Conservation (phyloP, 805 yeast species). For the Sugiyamaella marilandica region DNA sequence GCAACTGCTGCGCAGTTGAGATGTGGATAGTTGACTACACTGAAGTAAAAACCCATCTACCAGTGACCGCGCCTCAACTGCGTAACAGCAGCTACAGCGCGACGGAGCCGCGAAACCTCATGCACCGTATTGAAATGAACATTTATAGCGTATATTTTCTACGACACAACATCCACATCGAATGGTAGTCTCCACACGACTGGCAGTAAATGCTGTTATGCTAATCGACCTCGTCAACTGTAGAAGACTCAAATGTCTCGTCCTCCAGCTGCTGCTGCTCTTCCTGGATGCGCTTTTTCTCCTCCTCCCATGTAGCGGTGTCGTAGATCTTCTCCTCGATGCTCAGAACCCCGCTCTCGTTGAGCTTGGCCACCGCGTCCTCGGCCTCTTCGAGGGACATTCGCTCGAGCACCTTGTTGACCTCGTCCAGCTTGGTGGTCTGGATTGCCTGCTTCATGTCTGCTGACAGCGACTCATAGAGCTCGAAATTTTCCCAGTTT, state of each 20-base stretch:
- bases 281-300: slow-evolving; percentile 13
- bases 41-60: too few relatives aligned
- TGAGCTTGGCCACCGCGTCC: slow-evolving; percentile 61
- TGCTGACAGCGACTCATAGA: slow-evolving; percentile 57
- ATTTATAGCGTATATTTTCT: too few relatives aligned
- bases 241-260: slow-evolving; percentile 7
- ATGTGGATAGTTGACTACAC: too few relatives aligned
- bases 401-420: slow-evolving; percentile 74
- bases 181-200: too few relatives aligned
- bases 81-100: too few relatives aligned
- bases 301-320: slow-evolving; percentile 33
- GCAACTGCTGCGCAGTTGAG: too few relatives aligned
- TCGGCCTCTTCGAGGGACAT: slow-evolving; percentile 80
- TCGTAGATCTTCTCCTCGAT: slow-evolving; percentile 53
- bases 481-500: slow-evolving; percentile 24
- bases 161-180: too few relatives aligned
- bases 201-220: neutral
- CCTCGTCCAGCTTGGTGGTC: slow-evolving; percentile 66
- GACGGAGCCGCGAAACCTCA: too few relatives aligned
- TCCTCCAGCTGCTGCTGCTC: slow-evolving; percentile 12
- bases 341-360: slow-evolving; percentile 78
- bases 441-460: slow-evolving; percentile 71
- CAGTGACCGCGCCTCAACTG: too few relatives aligned
- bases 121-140: too few relatives aligned
- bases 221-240: slow-evolving; percentile 15